phyloP scores from a whole-genome alignment of 805 yeast species.

The Candida oleophila region DNA sequence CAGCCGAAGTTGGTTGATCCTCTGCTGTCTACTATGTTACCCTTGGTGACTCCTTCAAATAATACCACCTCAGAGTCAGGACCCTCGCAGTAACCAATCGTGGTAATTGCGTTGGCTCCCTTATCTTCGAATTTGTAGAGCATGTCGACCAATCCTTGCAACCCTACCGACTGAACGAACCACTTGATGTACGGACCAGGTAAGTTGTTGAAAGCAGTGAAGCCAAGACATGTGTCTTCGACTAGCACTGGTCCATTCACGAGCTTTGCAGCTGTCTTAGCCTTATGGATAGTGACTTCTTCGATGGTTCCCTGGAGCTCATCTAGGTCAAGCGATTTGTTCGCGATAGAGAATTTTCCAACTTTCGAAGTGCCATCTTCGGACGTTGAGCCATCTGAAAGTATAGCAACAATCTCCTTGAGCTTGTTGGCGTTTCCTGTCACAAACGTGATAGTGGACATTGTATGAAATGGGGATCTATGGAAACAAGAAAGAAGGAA shows the following conservation, averaged over 20 bases:
- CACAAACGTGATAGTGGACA: conserved; percentile 57
- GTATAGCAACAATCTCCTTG: conserved; percentile 77
- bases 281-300: conserved; percentile 79
- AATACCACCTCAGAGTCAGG: conserved; percentile 70
- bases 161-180: conserved; percentile 78
- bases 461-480: conserved; percentile 1
- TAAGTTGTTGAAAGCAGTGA: conserved; percentile 70
- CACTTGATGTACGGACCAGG: conserved; percentile 97
- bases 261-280: conserved; percentile 64
- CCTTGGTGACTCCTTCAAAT: conserved; percentile 84
- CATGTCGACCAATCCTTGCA: conserved; percentile 74
- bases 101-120: conserved; percentile 83
- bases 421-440: conserved; percentile 90
- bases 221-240: conserved; percentile 91
- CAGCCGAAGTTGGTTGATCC: conserved; percentile 90
- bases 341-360: conserved; percentile 54
- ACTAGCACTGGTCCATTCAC: conserved; percentile 82
- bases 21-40: conserved; percentile 71
- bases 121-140: conserved; percentile 80
- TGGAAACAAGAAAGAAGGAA: background rate
- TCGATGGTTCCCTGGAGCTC: conserved; percentile 89
- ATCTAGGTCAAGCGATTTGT: conserved; percentile 73
- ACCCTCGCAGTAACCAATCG: conserved; percentile 87
- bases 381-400: conserved; percentile 40
- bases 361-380: conserved; percentile 30